phyloP scores from a whole-genome alignment of 225 moss, liverwort and hornwort species.

The Bryum argenteum region DNA sequence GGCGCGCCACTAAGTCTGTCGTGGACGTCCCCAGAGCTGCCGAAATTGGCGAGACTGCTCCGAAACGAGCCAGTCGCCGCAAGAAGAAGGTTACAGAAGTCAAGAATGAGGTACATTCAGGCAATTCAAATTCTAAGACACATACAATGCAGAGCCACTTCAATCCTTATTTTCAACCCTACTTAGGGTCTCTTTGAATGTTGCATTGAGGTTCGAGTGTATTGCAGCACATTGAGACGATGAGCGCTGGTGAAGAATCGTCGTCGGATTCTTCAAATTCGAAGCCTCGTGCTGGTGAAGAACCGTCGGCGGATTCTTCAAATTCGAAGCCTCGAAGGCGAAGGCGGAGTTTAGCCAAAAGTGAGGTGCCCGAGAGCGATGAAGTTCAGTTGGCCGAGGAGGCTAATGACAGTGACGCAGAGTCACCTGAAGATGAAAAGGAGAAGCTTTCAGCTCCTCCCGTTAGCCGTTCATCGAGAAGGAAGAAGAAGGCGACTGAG shows the following conservation, averaged over 20 bases:
- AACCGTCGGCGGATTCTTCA: slow-evolving; percentile 9
- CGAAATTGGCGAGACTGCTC: slow-evolving; percentile 8
- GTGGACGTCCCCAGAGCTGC: slow-evolving; percentile 33
- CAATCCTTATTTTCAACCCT: too few species aligned
- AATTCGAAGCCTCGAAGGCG: slow-evolving; percentile 32
- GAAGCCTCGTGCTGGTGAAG: too few species aligned
- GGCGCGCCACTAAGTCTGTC: slow-evolving; percentile 38
- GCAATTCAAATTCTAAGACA: neutral
- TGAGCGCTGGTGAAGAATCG: slow-evolving; percentile 19
- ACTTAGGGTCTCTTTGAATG: neutral
- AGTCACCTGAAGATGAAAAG: slow-evolving; percentile 20
- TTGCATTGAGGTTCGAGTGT: slow-evolving; percentile 5
- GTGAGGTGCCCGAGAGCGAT: neutral
- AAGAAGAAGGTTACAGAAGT: slow-evolving; percentile 27
- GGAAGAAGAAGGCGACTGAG: slow-evolving; percentile 40
- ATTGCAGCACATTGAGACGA: slow-evolving; percentile 13
- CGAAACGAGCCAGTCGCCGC: slow-evolving; percentile 23
- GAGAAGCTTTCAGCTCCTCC: slow-evolving; percentile 20
- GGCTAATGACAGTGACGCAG: slow-evolving; percentile 7
- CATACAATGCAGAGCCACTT: neutral
- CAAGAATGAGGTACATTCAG: slow-evolving; percentile 19
- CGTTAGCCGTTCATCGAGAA: slow-evolving; percentile 30
- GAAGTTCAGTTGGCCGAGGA: slow-evolving; percentile 19
- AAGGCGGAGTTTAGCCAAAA: slow-evolving; percentile 23
- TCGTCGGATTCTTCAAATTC: neutral